Evolutionary conservation across 2,329 filamentous ascomycete genomes (phyloP).

Genomic region (Byssothecium circinans): DNA sequence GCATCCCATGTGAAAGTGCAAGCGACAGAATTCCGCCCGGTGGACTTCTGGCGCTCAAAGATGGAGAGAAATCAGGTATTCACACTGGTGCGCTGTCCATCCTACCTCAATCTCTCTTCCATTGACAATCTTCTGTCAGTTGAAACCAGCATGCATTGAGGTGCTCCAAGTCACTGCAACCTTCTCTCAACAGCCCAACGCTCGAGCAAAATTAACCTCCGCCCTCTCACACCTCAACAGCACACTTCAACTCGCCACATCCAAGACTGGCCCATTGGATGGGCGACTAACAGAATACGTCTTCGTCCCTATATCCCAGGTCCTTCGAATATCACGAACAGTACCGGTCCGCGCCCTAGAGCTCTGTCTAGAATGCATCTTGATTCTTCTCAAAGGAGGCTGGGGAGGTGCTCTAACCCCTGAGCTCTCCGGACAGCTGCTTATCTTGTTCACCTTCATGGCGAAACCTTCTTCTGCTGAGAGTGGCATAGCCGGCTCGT

Average conservation of each 20-base stretch:
- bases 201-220: slow-evolving; percentile 51
- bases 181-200: slow-evolving; percentile 51
- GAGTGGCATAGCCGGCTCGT: slow-evolving; percentile 51
- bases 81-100: slow-evolving; percentile 32
- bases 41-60: neutral
- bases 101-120: neutral
- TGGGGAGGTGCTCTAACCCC: slow-evolving; percentile 74
- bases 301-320: slow-evolving; percentile 88
- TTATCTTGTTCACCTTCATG: slow-evolving; percentile 82
- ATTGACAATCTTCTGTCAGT: slow-evolving; percentile 37
- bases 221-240: slow-evolving; percentile 52
- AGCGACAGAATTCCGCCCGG: neutral
- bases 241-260: slow-evolving; percentile 39
- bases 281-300: slow-evolving; percentile 87
- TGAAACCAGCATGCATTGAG: slow-evolving; percentile 62
- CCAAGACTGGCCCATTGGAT: slow-evolving; percentile 59
- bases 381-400: slow-evolving; percentile 71
- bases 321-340: slow-evolving; percentile 74
- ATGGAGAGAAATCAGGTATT: slow-evolving; percentile 47
- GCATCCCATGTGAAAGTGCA: neutral
- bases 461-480: slow-evolving; percentile 68
- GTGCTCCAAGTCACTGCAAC: slow-evolving; percentile 58
- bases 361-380: slow-evolving; percentile 72
- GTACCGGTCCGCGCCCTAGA: slow-evolving; percentile 75
- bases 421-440: slow-evolving; percentile 77